These are phyloP conservation scores for Nakazawaea ernobii DNA, from an alignment of 805 yeast genomes.

Conservation along the genomic window DNA sequence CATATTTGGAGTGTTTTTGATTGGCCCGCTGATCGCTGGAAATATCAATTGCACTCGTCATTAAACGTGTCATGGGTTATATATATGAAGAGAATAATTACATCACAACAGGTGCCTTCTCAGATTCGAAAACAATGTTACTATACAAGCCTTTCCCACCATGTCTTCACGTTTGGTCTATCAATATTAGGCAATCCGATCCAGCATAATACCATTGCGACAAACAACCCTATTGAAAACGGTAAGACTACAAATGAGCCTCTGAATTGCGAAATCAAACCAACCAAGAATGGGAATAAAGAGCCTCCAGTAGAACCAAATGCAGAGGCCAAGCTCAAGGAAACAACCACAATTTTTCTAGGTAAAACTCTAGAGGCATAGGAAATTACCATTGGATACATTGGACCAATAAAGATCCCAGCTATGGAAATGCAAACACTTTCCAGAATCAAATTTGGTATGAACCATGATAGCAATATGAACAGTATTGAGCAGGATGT, in stretches of 20 bases:
- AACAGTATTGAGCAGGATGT: constrained; percentile 29
- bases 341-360: constrained; percentile 42
- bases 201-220: constrained; percentile 34
- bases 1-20: no score
- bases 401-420: constrained; percentile 64
- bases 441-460: constrained; percentile 37
- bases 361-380: constrained; percentile 39
- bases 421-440: constrained; percentile 42
- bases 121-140: no score
- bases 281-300: constrained; percentile 47
- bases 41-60: no score
- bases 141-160: constrained; percentile 20
- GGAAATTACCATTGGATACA: constrained; percentile 47
- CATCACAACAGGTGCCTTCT: no score
- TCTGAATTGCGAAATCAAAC: constrained; percentile 36
- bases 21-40: no score
- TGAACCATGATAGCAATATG: constrained; percentile 41
- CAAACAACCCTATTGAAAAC: constrained; percentile 32
- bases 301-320: constrained; percentile 56
- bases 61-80: no score
- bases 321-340: constrained; percentile 45
- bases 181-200: constrained; percentile 37
- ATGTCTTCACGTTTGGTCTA: constrained; percentile 19
- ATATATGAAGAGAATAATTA: no score
- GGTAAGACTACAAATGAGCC: constrained; percentile 49